Conservation (phyloP, 75 land plant species). For the Adiantum capillusveneris region DNA sequence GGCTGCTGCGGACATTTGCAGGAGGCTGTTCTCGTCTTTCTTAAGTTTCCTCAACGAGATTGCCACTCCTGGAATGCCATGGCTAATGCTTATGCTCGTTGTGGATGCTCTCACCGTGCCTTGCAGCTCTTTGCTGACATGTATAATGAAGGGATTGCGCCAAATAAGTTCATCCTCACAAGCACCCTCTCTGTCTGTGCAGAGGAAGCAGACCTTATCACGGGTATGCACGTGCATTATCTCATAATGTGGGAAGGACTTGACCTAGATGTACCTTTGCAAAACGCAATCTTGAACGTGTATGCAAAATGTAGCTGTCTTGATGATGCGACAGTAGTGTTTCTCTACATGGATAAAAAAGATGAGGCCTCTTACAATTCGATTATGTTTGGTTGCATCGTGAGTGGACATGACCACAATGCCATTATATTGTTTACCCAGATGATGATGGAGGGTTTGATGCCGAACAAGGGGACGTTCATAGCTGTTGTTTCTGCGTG, state of each 20-base stretch:
- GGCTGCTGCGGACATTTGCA: too few relatives aligned
- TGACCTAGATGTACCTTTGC: conserved; percentile 1
- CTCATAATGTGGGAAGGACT: conserved; percentile 10
- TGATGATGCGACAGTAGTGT: conserved; percentile 19
- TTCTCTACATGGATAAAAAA: conserved; percentile 17
- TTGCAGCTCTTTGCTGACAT: too few relatives aligned
- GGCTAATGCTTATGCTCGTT: too few relatives aligned
- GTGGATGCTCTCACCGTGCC: too few relatives aligned
- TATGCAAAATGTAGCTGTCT: conserved; percentile 26
- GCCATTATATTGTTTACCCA: conserved; percentile 40
- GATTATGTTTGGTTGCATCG: conserved; percentile 52
- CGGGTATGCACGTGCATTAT: conserved; percentile 11
- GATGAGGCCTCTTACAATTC: conserved; percentile 36
- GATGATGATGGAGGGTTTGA: conserved; percentile 28
- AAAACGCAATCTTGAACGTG: conserved; percentile 35
- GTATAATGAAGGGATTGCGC: neutral
- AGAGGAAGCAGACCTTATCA: neutral
- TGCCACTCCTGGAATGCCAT: too few relatives aligned
- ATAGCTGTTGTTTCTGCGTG: conserved; percentile 12
- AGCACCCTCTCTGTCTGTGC: conserved; percentile 19
- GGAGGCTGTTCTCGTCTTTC: too few relatives aligned
- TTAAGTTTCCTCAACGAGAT: too few relatives aligned
- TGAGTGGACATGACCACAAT: conserved; percentile 44
- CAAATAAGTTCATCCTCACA: conserved; percentile 29
- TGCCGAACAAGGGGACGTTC: conserved; percentile 11